phyloP scores from a whole-genome alignment of 495 filamentous ascomycete species.

The Daldinia loculata region DNA sequence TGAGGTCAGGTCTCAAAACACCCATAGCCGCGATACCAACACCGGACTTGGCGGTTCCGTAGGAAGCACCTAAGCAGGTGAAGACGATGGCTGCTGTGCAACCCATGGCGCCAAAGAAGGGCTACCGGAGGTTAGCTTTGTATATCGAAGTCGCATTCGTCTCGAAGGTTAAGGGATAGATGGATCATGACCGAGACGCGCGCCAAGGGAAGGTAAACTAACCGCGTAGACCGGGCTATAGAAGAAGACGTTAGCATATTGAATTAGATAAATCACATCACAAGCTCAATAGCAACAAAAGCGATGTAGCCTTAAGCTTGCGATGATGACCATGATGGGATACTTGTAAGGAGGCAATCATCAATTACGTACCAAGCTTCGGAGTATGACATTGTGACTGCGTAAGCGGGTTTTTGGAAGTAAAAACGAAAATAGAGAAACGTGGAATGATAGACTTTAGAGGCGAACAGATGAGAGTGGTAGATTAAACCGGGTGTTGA shows the following conservation, averaged over 20 bases:
- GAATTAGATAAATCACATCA: neutral
- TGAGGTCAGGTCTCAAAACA: slow-evolving; percentile 96
- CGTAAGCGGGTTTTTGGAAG: slow-evolving; percentile 42
- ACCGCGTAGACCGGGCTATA: slow-evolving; percentile 97
- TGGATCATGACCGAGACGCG: slow-evolving; percentile 17
- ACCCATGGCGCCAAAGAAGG: slow-evolving; percentile 99
- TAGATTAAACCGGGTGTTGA: slow-evolving; percentile 21
- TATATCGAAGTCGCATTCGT: slow-evolving; percentile 28
- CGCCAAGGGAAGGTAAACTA: slow-evolving; percentile 62
- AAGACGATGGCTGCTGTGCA: slow-evolving; percentile 98
- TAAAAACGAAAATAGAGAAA: slow-evolving; percentile 7
- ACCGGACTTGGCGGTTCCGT: slow-evolving; percentile 98
- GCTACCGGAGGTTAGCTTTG: slow-evolving; percentile 64
- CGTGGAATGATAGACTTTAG: slow-evolving; percentile 8
- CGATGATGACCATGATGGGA: slow-evolving; percentile 41
- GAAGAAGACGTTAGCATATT: slow-evolving; percentile 28
- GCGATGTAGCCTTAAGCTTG: slow-evolving; percentile 25
- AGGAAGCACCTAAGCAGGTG: slow-evolving; percentile 97
- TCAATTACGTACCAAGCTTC: slow-evolving; percentile 51
- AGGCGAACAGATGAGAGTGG: slow-evolving; percentile 14
- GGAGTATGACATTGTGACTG: slow-evolving; percentile 55
- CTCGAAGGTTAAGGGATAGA: slow-evolving; percentile 28
- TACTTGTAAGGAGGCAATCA: slow-evolving; percentile 33
- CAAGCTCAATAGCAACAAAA: slow-evolving; percentile 14
- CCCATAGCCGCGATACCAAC: slow-evolving; percentile 98